A percentile compares a stretch with the other conserved stretches of the same genome.
These are phyloP conservation scores for Exserohilum rostratum DNA, from an alignment of 2,329 filamentous ascomycete genomes.

Conservation along the genomic window DNA sequence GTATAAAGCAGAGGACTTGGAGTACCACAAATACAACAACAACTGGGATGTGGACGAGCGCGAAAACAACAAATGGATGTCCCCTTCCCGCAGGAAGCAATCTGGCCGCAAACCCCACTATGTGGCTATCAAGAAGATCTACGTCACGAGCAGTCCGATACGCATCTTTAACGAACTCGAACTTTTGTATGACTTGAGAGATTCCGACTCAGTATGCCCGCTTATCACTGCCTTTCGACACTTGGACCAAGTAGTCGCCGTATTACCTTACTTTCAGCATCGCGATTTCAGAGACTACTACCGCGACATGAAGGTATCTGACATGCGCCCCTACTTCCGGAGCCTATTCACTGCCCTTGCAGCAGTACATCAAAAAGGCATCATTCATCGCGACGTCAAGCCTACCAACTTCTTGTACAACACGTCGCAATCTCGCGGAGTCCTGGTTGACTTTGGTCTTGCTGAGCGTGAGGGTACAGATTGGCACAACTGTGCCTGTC, in stretches of 20 bases:
- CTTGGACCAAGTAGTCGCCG: constrained; percentile 91
- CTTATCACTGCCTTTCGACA: constrained; percentile 96
- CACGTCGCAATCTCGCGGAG: constrained; percentile 76
- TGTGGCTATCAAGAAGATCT: constrained; percentile 99
- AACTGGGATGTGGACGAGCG: constrained; percentile 80
- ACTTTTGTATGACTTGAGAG: constrained; percentile 82
- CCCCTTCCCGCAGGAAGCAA: constrained; percentile 66
- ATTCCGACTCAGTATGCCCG: constrained; percentile 85
- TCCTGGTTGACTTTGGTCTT: constrained; percentile 98
- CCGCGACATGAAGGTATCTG: constrained; percentile 80
- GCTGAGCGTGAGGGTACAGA: constrained; percentile 78
- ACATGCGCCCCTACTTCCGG: constrained; percentile 88
- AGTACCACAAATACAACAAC: constrained; percentile 83
- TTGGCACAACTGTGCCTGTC: constrained; percentile 81
- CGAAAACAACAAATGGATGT: constrained; percentile 68
- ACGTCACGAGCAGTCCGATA: constrained; percentile 92
- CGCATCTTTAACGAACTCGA: constrained; percentile 97
- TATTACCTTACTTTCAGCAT: constrained; percentile 94
- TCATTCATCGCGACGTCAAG: constrained; percentile 95
- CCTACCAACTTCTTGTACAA: constrained; percentile 98
- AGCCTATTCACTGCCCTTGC: constrained; percentile 85
- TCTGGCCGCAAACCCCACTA: constrained; percentile 66
- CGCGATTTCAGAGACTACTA: constrained; percentile 96
- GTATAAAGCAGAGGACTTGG: constrained; percentile 95
- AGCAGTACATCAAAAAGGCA: constrained; percentile 81